A percentile compares a stretch with the other conserved stretches of the same genome.
Evolutionary conservation across 2,329 filamentous ascomycete genomes (phyloP).

Genomic region (Diaporthe sp.): DNA sequence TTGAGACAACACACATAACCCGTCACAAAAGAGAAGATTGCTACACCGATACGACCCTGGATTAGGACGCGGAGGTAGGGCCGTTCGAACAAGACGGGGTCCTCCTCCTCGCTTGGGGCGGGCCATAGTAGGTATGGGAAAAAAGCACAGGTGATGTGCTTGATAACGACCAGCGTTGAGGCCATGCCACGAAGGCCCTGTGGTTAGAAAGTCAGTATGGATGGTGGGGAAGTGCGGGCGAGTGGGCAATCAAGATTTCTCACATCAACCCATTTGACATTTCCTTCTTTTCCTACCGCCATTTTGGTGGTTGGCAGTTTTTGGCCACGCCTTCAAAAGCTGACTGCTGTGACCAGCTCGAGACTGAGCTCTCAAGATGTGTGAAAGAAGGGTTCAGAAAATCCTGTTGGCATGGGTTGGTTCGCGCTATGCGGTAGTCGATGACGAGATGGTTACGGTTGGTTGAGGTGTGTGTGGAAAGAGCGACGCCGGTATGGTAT

Average conservation of each 20-base stretch:
- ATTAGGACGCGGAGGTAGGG: slow-evolving; percentile 34
- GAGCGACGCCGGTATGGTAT: not conserved
- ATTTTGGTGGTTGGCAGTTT: slow-evolving; percentile 36
- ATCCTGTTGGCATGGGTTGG: not conserved
- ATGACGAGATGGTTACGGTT: not conserved
- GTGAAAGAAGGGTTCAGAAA: not conserved
- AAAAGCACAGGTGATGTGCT: slow-evolving; percentile 34
- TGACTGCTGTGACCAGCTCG: slow-evolving; percentile 4
- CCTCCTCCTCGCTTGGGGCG: slow-evolving; percentile 26
- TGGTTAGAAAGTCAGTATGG: slow-evolving; percentile 65
- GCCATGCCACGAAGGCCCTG: slow-evolving; percentile 36
- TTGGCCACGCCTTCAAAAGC: not conserved
- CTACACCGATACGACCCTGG: slow-evolving; percentile 35
- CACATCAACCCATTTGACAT: slow-evolving; percentile 37
- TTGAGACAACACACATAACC: slow-evolving; percentile 34
- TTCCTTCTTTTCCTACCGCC: slow-evolving; percentile 36
- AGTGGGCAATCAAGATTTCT: not conserved
- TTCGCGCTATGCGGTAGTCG: not conserved
- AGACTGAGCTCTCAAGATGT: not conserved
- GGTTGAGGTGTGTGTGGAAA: not conserved
- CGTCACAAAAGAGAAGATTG: slow-evolving; percentile 36
- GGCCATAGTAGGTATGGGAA: slow-evolving; percentile 36
- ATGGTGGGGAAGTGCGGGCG: slow-evolving; percentile 40
- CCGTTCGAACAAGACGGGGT: slow-evolving; percentile 29
- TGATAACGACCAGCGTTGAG: slow-evolving; percentile 35